Conservation (phyloP, 345 rosid species). For the Physaria fendleri region DNA sequence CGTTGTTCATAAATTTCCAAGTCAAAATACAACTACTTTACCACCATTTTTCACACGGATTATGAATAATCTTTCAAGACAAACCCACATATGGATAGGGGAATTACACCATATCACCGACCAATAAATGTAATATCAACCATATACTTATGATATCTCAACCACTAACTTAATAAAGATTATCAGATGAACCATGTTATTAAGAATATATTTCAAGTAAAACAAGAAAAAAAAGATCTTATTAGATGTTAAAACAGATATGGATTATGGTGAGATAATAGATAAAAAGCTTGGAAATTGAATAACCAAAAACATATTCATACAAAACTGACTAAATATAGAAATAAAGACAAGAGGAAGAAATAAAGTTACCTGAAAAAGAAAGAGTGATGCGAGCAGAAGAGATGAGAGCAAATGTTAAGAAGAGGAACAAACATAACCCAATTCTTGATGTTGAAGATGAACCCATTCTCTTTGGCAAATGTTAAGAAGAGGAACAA, state of each 20-base stretch:
- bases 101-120: too few species aligned
- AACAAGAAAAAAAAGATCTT: not conserved
- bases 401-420: slow-evolving; percentile 27
- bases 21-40: too few species aligned
- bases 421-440: slow-evolving; percentile 26
- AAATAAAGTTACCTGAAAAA: slow-evolving; percentile 35
- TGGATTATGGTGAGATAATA: not conserved
- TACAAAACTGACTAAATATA: not conserved
- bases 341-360: not conserved
- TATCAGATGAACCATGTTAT: not conserved
- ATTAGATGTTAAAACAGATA: not conserved
- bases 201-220: not conserved
- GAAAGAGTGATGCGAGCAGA: slow-evolving; percentile 36
- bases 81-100: too few species aligned
- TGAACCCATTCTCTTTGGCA: slow-evolving; percentile 36
- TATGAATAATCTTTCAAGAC: too few species aligned
- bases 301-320: not conserved
- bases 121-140: too few species aligned
- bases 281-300: not conserved
- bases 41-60: too few species aligned
- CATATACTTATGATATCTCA: too few species aligned
- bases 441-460: slow-evolving; percentile 15
- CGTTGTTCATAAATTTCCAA: too few species aligned
- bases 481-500: slow-evolving; percentile 24
- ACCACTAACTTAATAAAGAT: too few species aligned